A percentile compares a stretch with the other conserved stretches of the same genome.
These are phyloP conservation scores for Naegleria gruberi DNA, from an alignment of 208 protist species.

Conservation along the genomic window DNA sequence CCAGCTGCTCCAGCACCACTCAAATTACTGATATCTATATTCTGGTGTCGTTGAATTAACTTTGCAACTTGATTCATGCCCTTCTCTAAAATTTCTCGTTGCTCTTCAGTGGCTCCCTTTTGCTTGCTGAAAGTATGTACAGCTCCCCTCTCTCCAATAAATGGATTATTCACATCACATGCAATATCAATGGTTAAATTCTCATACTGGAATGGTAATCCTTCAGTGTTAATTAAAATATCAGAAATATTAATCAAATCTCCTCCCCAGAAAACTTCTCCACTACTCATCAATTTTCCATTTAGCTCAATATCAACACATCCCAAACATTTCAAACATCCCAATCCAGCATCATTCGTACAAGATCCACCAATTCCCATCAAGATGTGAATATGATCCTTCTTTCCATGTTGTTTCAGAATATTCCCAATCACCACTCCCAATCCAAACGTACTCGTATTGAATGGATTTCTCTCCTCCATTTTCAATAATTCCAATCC, in stretches of 20 bases:
- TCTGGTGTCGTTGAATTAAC: not conserved
- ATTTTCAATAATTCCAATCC: not conserved
- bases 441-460: not conserved
- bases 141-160: not conserved
- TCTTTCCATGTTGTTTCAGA: not conserved
- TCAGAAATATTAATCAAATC: not conserved
- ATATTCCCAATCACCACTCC: not conserved
- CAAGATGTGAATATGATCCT: not conserved
- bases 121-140: conserved; percentile 7
- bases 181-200: not conserved
- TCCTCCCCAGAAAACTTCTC: not conserved
- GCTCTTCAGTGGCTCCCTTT: not conserved
- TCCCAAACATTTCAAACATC: not conserved
- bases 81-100: not conserved
- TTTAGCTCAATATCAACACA: not conserved
- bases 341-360: conserved; percentile 18
- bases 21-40: not conserved
- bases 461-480: not conserved
- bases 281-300: not conserved
- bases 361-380: not conserved
- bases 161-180: conserved; percentile 19
- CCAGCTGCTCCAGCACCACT: not conserved
- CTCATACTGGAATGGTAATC: not conserved
- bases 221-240: not conserved
- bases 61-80: not conserved